Base-by-base conservation (phyloP, 306 rosid genomes). In the Erythrophleum fordii region DNA sequence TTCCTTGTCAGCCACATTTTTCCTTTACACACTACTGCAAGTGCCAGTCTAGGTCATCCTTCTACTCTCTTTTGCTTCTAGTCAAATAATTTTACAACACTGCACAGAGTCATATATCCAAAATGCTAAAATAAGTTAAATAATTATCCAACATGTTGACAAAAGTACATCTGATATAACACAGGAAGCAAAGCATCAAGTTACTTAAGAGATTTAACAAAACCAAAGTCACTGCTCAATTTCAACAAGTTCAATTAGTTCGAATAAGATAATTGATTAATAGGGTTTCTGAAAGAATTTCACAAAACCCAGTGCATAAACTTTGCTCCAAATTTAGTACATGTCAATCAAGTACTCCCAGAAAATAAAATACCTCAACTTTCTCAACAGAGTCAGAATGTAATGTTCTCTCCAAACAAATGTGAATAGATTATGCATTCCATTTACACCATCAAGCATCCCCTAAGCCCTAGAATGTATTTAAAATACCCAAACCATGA, bases 171-270 rank as follows among this genome's bases (percentile, higher is more conserved):
- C 16, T 22, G 23, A 2, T 3, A 29, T 5, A 56, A 56, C 64
- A 58, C 8, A 11, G 64, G 23, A 22, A 60, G 11, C 28, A 26
- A 23, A 60, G 8, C 20, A 60, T 4, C 4, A 48, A 48, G n/a
- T 16, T 3, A 13, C 67, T 26, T 8, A 14, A 46, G 17, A 55
- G 13, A 8, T 3, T 4, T 17, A 11, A 46, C 28, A 62, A 10
- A 48, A n/a, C 29, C 9, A 59, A 74, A 51, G 3, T 37, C 72
- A 45, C n/a, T 25, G 69, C 69, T 58, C 69, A 42, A 59, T 37
- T 41, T 58, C 69, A 64, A 48, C 37, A 22, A 31, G 26, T 65
- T 34, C 0, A n/a, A 66, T 14, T 25, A 8, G 51, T 5, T 65
- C 35, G 16, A 53, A 18, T 8, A 3, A 69, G 18, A 55, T 13